Evolutionary conservation across 1,139 yeast species (phyloP), one percentile per base, ranked within the genome.

Genomic region (Barnettozyma hawaiiensis): DNA sequence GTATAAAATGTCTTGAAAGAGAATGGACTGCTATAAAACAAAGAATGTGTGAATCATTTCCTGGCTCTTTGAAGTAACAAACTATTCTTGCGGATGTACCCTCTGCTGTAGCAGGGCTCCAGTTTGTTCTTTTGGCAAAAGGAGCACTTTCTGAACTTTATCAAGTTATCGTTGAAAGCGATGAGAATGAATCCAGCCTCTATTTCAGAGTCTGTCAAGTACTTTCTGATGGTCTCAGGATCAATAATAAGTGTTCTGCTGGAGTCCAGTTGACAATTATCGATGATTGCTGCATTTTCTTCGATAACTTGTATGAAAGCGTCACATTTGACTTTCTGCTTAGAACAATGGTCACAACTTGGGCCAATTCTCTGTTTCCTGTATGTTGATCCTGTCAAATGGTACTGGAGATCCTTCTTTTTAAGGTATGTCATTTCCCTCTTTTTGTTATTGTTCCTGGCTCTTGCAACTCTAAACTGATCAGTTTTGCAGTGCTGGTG

Each of bases 281-380:
- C 43, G 11, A 12, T 10, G 2, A 18, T 10, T 5, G 31, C 15
- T 4, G 43, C 43, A 14, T 47, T 42, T 5, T 50, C 50, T 36
- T 54, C 55, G 11, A 62, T 23, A 6, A 61, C 62, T 44, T 51
- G 61, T 12, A 81, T 77, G 51, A 74, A 80, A 2, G 90, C 86
- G 56, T 82, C 80, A 62, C 92, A 83, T 61, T 81, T 83, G 47
- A 81, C 84, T 61, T 83, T 83, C 47, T 86, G 71, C n/a, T 74
- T 59, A 41, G 89, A 68, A 59, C 92, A 83, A 35, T 75, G 66
- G 59, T 83, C 90, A 62, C 92, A 83, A 39, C 85, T 77, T 9
- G 90, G 90, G 0, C 92, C 90, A 19, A 76, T 67, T 47, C 92
- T 65, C 61, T 83, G 90, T 84, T 61, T 72, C 71, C 58, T 26